These are phyloP conservation scores for Globisporangium heterothallicum DNA, from an alignment of 352 stramenopile species.

Conservation along the genomic window DNA sequence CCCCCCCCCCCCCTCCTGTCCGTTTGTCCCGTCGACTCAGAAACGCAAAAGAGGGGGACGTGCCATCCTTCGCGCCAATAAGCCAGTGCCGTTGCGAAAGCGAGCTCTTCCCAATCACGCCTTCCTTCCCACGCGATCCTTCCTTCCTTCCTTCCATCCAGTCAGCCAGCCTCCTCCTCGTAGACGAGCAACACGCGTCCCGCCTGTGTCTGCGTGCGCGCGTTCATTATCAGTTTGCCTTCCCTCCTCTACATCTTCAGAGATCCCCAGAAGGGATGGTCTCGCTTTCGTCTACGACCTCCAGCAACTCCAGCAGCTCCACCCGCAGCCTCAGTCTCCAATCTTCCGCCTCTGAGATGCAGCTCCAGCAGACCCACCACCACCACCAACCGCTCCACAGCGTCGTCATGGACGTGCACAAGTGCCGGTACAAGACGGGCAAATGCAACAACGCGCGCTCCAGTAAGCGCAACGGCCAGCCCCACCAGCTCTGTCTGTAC, in stretches of 20 bases:
- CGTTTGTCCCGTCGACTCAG: neutral
- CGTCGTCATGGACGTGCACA: conserved; percentile 11
- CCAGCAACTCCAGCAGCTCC: conserved; percentile 2
- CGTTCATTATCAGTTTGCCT: too few relatives aligned
- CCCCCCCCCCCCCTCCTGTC: neutral
- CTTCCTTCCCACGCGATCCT: neutral
- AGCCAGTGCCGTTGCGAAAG: neutral
- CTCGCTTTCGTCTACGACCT: neutral
- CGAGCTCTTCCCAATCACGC: neutral
- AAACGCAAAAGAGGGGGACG: too few relatives aligned
- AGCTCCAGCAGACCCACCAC: neutral
- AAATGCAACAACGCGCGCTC: conserved; percentile 82
- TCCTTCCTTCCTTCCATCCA: neutral
- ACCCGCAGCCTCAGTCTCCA: neutral
- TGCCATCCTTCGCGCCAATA: too few relatives aligned
- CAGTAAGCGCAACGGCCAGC: conserved; percentile 81
- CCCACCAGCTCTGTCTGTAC: conserved; percentile 83
- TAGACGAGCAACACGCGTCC: neutral
- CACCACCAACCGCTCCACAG: neutral
- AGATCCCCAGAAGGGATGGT: neutral
- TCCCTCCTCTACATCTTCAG: neutral
- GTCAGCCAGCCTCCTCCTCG: neutral
- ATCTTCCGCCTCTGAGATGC: neutral
- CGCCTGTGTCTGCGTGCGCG: neutral
- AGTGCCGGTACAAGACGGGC: conserved; percentile 84